Evolutionary conservation across 805 yeast genomes (phyloP), one percentile per base, ranked within the genome.

Genomic region (Candida taoyuanica): DNA sequence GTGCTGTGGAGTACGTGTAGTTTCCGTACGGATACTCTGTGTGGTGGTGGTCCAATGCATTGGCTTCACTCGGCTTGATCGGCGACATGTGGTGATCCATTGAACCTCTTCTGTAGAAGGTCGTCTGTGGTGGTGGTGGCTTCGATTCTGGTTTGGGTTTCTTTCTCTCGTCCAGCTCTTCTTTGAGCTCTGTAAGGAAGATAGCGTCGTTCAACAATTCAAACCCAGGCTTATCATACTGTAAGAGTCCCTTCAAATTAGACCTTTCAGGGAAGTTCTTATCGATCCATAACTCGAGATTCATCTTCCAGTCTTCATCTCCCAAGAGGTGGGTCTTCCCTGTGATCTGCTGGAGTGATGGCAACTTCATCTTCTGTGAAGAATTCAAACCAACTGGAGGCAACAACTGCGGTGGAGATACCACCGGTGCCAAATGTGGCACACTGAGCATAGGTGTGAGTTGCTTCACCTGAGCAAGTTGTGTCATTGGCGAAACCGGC

Each of bases 231-330:
- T 54, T 52, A 40, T 56, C 62, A 31, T 44, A 52, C 29, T 54
- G 49, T 36, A 70, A 55, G 31, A 60, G 58, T 31, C 58, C 63
- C 45, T 63, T 62, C 52, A 67, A 64, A 38, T 61, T 63, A 42
- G 57, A 59, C 23, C 58, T 57, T 43, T 62, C 62, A 17, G 64
- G 64, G 48, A 67, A 65, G 40, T 65, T 66, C 44, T 60, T 65
- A 36, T 66, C 64, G 27, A 70, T 53, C 58, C 68, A 63, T n/a
- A 57, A 47, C 28, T 63, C 64, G 38, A 67, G 55, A 44, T 63
- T 61, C 33, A 62, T 59, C 47, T 73, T 62, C 75, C 75, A 70
- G 45, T 64, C 69, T 20, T 60, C 61, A 43, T 68, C 68, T n/a
- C 42, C 64, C 64, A 28, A 63, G 62, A 26, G 67, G 57, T n/a